A percentile compares a stretch with the other conserved stretches of the same genome.
These are phyloP conservation scores for Agrocybe pediades DNA, from an alignment of 768 basidiomycete genomes.

Conservation along the genomic window DNA sequence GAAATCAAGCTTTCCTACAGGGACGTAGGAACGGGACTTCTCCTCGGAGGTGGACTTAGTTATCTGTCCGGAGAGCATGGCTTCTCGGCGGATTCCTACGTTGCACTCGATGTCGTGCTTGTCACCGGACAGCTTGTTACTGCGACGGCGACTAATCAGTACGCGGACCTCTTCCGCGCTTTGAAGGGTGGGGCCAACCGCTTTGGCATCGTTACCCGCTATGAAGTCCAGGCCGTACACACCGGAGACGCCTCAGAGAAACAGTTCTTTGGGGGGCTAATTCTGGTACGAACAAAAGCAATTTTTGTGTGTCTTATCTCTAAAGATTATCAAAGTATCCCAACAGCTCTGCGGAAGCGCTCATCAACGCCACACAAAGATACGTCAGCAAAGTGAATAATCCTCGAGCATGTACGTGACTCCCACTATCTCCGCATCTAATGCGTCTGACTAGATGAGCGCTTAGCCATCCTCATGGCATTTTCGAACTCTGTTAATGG, in stretches of 20 bases:
- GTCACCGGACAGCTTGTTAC: slow-evolving; percentile 41
- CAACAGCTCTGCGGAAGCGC: slow-evolving; percentile 37
- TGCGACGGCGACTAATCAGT: slow-evolving; percentile 39
- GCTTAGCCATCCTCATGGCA: slow-evolving; percentile 26
- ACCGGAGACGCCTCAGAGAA: slow-evolving; percentile 39
- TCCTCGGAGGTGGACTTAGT: slow-evolving; percentile 45
- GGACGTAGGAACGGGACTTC: slow-evolving; percentile 43
- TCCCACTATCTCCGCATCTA: not conserved
- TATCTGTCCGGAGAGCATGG: slow-evolving; percentile 40
- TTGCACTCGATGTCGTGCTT: slow-evolving; percentile 43
- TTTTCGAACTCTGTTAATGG: slow-evolving; percentile 23
- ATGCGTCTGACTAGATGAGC: slow-evolving; percentile 4
- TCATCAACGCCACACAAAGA: slow-evolving; percentile 36
- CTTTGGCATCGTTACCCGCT: slow-evolving; percentile 47
- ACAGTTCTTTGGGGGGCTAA: slow-evolving; percentile 38
- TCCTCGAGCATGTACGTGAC: slow-evolving; percentile 37
- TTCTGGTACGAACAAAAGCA: slow-evolving; percentile 29
- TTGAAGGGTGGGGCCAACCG: slow-evolving; percentile 48
- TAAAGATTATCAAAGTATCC: slow-evolving; percentile 28
- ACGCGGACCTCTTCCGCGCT: slow-evolving; percentile 44
- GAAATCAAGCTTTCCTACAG: slow-evolving; percentile 18
- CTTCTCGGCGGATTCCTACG: slow-evolving; percentile 39
- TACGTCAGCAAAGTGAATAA: slow-evolving; percentile 37
- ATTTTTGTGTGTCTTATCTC: not conserved
- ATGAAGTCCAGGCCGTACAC: slow-evolving; percentile 39